phyloP scores from a whole-genome alignment of 208 protist species.

The Leishmania aethiopica region DNA sequence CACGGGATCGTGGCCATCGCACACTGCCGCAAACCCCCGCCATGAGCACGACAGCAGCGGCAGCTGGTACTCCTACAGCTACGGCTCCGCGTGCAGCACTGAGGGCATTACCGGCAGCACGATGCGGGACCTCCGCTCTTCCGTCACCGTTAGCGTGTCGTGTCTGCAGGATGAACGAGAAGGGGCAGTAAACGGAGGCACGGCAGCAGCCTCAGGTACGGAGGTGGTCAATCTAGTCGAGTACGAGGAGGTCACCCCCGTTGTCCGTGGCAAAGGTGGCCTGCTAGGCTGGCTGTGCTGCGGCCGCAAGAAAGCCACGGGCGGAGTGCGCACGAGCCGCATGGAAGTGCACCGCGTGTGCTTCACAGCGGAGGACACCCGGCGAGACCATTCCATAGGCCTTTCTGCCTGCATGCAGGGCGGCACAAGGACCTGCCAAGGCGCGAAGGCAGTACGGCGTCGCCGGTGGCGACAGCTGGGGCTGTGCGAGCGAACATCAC shows the following conservation, averaged over 20 bases:
- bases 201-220: neutral
- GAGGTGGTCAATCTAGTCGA: neutral
- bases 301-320: neutral
- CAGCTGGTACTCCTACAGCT: constrained; percentile 15
- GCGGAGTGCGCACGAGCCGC: constrained; percentile 15
- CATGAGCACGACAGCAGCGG: neutral
- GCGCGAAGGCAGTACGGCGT: neutral
- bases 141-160: neutral
- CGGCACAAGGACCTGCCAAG: neutral
- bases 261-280: neutral
- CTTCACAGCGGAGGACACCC: neutral
- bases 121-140: neutral
- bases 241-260: constrained; percentile 28
- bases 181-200: neutral
- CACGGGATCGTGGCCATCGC: neutral
- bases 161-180: neutral
- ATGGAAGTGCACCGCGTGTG: constrained; percentile 14
- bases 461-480: neutral
- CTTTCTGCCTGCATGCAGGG: neutral
- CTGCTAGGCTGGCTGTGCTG: constrained; percentile 9
- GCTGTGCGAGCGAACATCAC: neutral
- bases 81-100: constrained; percentile 29
- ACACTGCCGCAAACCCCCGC: neutral
- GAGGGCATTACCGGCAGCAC: neutral
- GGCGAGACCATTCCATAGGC: neutral